phyloP scores from a whole-genome alignment of 2,329 filamentous ascomycete genomes.

The Thelonectria blattea region DNA sequence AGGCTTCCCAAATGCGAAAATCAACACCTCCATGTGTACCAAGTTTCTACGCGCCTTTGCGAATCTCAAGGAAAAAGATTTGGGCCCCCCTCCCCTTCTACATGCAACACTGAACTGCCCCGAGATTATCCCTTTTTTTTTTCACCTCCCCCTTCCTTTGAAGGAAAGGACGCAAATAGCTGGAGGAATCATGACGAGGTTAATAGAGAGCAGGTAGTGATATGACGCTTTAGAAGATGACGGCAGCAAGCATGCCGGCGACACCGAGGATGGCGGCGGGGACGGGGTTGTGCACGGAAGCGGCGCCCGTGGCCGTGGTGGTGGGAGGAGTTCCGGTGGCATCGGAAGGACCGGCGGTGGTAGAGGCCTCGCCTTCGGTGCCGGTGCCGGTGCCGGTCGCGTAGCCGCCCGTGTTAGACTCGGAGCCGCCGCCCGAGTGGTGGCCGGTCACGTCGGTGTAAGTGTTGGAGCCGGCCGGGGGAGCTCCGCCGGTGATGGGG shows the following conservation, averaged over 20 bases:
- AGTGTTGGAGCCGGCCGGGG: slow-evolving; percentile 28
- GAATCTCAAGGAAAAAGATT: slow-evolving; percentile 23
- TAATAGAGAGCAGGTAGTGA: slow-evolving; percentile 1
- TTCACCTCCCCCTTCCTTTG: neutral
- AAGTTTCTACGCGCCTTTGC: slow-evolving; percentile 24
- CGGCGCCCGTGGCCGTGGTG: slow-evolving; percentile 42
- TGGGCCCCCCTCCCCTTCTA: slow-evolving; percentile 5
- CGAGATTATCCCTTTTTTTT: slow-evolving; percentile 11
- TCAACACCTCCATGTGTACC: slow-evolving; percentile 31
- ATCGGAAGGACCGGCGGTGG: slow-evolving; percentile 24
- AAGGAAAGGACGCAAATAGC: slow-evolving; percentile 6
- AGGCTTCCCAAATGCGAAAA: slow-evolving; percentile 32
- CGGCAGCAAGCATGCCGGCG: slow-evolving; percentile 36
- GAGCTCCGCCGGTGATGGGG: slow-evolving; percentile 24
- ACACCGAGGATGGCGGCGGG: slow-evolving; percentile 35
- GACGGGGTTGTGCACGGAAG: slow-evolving; percentile 28
- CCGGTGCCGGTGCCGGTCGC: slow-evolving; percentile 29
- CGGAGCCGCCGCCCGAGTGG: slow-evolving; percentile 21
- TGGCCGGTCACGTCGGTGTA: slow-evolving; percentile 27
- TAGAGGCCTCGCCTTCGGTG: slow-evolving; percentile 25
- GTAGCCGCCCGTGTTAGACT: slow-evolving; percentile 18
- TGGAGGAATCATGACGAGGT: neutral
- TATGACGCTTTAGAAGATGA: slow-evolving; percentile 35
- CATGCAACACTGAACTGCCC: slow-evolving; percentile 12
- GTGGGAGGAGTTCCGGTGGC: slow-evolving; percentile 38